These are phyloP conservation scores for Ganoderma meredithae DNA, from an alignment of 1,284 basidiomycete species.

Conservation along the genomic window DNA sequence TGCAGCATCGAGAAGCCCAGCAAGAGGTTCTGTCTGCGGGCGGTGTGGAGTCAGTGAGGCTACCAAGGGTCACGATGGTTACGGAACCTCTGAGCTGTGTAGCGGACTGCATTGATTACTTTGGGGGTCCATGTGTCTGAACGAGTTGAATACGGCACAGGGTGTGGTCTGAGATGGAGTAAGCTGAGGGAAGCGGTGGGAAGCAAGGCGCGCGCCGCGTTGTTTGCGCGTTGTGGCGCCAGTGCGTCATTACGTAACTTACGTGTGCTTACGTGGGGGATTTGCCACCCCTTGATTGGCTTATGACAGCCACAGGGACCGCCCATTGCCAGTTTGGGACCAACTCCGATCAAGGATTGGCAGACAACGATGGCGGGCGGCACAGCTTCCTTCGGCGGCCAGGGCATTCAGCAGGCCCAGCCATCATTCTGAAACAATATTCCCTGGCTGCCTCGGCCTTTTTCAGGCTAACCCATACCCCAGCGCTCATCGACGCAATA, in stretches of 20 bases:
- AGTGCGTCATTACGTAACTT: constrained; percentile 9
- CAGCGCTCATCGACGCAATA: constrained; percentile 16
- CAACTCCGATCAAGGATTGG: neutral
- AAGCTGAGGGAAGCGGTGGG: neutral
- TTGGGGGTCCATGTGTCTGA: neutral
- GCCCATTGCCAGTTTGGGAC: neutral
- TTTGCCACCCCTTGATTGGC: neutral
- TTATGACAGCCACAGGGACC: neutral
- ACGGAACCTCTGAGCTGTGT: neutral
- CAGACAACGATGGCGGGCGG: neutral
- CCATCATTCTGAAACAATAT: constrained; percentile 5
- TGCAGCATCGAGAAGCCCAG: neutral
- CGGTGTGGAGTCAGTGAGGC: neutral
- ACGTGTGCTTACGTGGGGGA: constrained; percentile 3
- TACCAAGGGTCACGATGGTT: neutral
- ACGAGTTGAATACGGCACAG: neutral
- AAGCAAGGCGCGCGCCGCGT: constrained; percentile 12
- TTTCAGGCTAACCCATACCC: neutral
- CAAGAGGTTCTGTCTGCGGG: neutral
- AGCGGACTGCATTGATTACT: neutral
- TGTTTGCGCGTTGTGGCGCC: constrained; percentile 27
- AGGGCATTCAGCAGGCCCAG: neutral
- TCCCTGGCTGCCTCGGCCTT: neutral
- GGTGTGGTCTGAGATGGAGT: constrained; percentile 6
- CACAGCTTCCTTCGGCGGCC: neutral